phyloP scores from a whole-genome alignment of 805 yeast species.

The Naumovozyma castellii region DNA sequence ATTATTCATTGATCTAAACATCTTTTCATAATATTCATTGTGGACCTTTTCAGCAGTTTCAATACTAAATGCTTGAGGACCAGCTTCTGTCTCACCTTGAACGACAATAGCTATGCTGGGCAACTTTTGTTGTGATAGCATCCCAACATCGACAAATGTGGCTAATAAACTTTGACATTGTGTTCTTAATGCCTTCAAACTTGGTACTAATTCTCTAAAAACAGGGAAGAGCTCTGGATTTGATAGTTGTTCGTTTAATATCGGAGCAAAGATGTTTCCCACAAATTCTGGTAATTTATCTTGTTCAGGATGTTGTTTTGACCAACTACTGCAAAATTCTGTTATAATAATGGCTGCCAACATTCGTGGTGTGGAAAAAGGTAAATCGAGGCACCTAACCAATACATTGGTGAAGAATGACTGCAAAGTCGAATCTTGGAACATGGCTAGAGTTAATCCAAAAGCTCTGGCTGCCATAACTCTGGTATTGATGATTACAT shows the following conservation, averaged over 20 bases:
- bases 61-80: conserved; percentile 82
- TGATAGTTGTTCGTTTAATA: conserved; percentile 32
- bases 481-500: conserved; percentile 65
- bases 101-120: conserved; percentile 85
- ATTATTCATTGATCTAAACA: conserved; percentile 54
- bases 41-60: conserved; percentile 66
- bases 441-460: conserved; percentile 53
- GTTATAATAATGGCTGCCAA: conserved; percentile 59
- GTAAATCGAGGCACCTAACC: conserved; percentile 40
- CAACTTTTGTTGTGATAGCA: conserved; percentile 55
- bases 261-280: conserved; percentile 24
- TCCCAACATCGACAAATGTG: conserved; percentile 69
- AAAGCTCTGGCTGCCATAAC: conserved; percentile 65
- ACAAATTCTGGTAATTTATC: conserved; percentile 24
- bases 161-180: conserved; percentile 77
- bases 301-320: conserved; percentile 6
- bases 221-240: conserved; percentile 38
- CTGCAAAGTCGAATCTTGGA: conserved; percentile 33
- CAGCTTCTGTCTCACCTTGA: conserved; percentile 90
- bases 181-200: conserved; percentile 72
- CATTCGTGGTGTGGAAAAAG: conserved; percentile 75
- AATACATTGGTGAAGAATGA: conserved; percentile 33
- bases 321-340: conserved; percentile 43
- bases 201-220: conserved; percentile 74
- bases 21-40: conserved; percentile 53